Evolutionary conservation across 78 protist species (phyloP).

Genomic region (Dictyostelium capitatum): DNA sequence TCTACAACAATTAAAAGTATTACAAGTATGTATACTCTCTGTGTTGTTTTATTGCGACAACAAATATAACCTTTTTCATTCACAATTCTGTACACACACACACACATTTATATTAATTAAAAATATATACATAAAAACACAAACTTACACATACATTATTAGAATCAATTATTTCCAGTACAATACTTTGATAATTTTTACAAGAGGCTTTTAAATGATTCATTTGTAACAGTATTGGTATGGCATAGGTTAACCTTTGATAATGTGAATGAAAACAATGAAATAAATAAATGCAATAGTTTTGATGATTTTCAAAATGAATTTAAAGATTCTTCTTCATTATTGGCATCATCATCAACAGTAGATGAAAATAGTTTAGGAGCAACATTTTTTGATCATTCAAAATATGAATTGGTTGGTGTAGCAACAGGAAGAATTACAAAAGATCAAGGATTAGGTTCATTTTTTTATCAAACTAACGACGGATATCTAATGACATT

Average conservation of each 20-base stretch:
- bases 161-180: conserved; percentile 62
- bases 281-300: not conserved
- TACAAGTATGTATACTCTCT: conserved; percentile 7
- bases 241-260: not conserved
- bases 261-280: not conserved
- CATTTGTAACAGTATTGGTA: conserved; percentile 30
- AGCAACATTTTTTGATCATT: not conserved
- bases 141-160: not conserved
- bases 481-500: conserved; percentile 59
- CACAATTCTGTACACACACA: too few relatives aligned
- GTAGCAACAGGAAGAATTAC: conserved; percentile 46
- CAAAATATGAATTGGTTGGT: conserved; percentile 40
- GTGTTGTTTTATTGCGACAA: too few relatives aligned
- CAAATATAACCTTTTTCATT: not conserved
- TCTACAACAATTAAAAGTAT: conserved; percentile 2
- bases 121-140: too few relatives aligned
- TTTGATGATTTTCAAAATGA: not conserved
- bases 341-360: not conserved
- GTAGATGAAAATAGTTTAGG: not conserved
- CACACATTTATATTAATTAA: not conserved
- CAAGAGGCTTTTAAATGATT: not conserved
- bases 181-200: conserved; percentile 51
- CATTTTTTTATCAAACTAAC: conserved; percentile 11
- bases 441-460: conserved; percentile 29
- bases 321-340: not conserved